A percentile compares a stretch with the other conserved stretches of the same genome.
phyloP scores from a whole-genome alignment of 2,329 filamentous ascomycete species.

The Coniochaeta pulveracea region DNA sequence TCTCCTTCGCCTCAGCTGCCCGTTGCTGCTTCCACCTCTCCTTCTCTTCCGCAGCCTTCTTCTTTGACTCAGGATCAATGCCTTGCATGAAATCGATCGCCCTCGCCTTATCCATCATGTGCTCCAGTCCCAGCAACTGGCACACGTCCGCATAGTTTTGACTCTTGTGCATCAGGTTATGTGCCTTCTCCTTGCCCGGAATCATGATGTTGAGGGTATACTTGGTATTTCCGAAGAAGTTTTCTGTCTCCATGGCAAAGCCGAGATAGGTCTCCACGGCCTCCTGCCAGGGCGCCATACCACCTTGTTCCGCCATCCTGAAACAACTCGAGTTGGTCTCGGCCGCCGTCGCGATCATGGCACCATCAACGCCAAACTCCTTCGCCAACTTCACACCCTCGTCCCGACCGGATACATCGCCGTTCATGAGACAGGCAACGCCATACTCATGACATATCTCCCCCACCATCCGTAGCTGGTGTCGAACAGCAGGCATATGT shows the following conservation, averaged over 20 bases:
- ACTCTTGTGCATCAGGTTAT: conserved; percentile 47
- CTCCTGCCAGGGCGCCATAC: conserved; percentile 61
- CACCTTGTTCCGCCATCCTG: conserved; percentile 55
- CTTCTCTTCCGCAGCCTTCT: conserved; percentile 16
- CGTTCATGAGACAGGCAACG: conserved; percentile 92
- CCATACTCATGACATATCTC: conserved; percentile 71
- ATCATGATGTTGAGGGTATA: conserved; percentile 79
- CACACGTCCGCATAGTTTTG: conserved; percentile 66
- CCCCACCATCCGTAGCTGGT: conserved; percentile 75
- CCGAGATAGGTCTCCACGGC: conserved; percentile 68
- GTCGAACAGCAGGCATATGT: conserved; percentile 74
- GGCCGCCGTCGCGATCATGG: conserved; percentile 92
- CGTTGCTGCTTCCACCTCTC: conserved; percentile 23
- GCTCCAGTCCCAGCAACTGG: conserved; percentile 50
- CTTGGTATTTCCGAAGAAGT: conserved; percentile 88
- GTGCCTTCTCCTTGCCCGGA: conserved; percentile 61
- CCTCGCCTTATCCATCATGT: conserved; percentile 51
- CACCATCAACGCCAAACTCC: conserved; percentile 81
- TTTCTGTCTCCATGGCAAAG: conserved; percentile 64
- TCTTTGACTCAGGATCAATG: conserved; percentile 38
- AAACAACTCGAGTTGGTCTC: conserved; percentile 91
- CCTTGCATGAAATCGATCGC: conserved; percentile 54
- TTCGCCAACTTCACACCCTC: conserved; percentile 59
- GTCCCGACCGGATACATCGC: conserved; percentile 70
- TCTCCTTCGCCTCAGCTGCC: conserved; percentile 10